Conservation (phyloP, 2,329 filamentous ascomycete genomes). For the Parasarocladium wereldwijsianum region DNA sequence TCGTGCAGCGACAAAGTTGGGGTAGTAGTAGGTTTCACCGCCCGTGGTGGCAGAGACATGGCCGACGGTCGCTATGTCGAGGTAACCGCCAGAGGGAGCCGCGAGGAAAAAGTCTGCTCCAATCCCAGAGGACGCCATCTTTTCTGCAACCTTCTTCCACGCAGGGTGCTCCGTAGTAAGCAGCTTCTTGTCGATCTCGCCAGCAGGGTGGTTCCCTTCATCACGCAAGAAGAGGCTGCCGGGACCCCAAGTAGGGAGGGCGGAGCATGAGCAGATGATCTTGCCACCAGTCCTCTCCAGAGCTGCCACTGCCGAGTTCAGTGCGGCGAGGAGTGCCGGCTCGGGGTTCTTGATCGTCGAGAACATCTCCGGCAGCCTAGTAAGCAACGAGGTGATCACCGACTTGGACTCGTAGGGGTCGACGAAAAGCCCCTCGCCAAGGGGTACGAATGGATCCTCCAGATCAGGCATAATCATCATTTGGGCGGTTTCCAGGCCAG, state of each 20-base stretch:
- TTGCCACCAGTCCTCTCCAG: constrained; percentile 82
- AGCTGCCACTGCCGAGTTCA: constrained; percentile 74
- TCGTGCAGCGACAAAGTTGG: constrained; percentile 81
- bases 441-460: constrained; percentile 87
- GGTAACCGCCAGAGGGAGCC: constrained; percentile 75
- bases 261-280: constrained; percentile 72
- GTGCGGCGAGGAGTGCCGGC: constrained; percentile 67
- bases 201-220: constrained; percentile 71
- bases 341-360: constrained; percentile 80
- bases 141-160: constrained; percentile 75
- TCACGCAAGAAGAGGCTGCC: constrained; percentile 76
- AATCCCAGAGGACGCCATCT: constrained; percentile 75
- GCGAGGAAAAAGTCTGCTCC: constrained; percentile 93
- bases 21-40: constrained; percentile 91
- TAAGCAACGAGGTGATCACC: constrained; percentile 78
- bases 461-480: constrained; percentile 99
- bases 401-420: constrained; percentile 82
- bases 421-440: constrained; percentile 86
- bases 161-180: constrained; percentile 79
- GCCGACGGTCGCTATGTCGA: constrained; percentile 88
- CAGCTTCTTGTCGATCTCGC: constrained; percentile 83
- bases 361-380: constrained; percentile 73
- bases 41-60: constrained; percentile 81
- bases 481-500: constrained; percentile 71
- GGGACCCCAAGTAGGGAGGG: constrained; percentile 85